phyloP scores from a whole-genome alignment of 2,329 filamentous ascomycete species.

The Paraphaeosphaeria sporulosa region DNA sequence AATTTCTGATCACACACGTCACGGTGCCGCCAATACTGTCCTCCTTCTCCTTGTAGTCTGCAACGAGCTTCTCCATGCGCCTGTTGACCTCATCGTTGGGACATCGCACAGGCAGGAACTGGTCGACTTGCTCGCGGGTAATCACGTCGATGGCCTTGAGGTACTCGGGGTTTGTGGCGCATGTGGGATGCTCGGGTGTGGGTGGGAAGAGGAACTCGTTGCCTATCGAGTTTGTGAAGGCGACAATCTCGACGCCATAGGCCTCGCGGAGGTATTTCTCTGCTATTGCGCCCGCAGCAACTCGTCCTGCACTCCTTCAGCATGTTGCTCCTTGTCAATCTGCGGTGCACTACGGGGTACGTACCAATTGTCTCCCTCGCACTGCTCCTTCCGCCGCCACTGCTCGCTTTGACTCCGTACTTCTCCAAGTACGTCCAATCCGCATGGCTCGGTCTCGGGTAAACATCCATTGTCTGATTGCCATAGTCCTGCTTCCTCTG shows the following conservation, averaged over 20 bases:
- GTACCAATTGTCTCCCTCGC: conserved; percentile 92
- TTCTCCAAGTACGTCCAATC: conserved; percentile 98
- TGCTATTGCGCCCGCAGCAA: conserved; percentile 89
- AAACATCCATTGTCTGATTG: conserved; percentile 86
- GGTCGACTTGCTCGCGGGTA: conserved; percentile 79
- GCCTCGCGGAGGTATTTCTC: conserved; percentile 87
- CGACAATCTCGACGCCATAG: conserved; percentile 88
- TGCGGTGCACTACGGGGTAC: conserved; percentile 13
- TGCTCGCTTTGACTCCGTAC: conserved; percentile 92
- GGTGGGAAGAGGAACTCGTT: conserved; percentile 78
- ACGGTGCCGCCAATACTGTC: conserved; percentile 96
- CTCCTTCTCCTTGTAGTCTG: conserved; percentile 75
- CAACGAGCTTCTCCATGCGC: conserved; percentile 82
- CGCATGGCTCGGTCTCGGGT: conserved; percentile 89
- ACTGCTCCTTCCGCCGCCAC: conserved; percentile 86
- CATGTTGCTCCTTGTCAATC: background rate
- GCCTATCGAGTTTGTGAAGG: conserved; percentile 88
- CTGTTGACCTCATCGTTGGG: conserved; percentile 70
- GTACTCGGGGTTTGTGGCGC: conserved; percentile 80
- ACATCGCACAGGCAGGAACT: conserved; percentile 85
- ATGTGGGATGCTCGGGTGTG: conserved; percentile 68
- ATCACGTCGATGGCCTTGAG: conserved; percentile 76
- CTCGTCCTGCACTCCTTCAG: conserved; percentile 65
- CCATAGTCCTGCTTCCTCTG: conserved; percentile 93
- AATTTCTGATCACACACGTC: conserved; percentile 89